Evolutionary conservation across 2,329 filamentous ascomycete species (phyloP).

Genomic region (Camillea tinctor): DNA sequence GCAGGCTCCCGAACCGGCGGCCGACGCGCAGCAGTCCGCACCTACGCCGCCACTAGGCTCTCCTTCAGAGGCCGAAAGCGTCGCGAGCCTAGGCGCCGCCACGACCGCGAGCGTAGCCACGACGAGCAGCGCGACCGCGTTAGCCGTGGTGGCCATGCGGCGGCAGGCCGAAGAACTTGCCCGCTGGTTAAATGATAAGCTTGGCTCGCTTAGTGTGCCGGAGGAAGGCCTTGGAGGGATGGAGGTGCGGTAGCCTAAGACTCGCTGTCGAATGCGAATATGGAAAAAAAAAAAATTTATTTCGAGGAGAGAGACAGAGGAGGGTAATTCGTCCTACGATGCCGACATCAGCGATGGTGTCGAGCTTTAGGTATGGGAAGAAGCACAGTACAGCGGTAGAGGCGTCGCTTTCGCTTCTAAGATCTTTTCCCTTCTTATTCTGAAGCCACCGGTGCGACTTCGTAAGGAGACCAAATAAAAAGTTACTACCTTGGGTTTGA

Average conservation of each 20-base stretch:
- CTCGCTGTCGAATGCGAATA: not conserved
- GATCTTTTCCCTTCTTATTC: too few species aligned
- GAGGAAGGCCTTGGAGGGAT: conserved; percentile 43
- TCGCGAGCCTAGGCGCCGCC: conserved; percentile 44
- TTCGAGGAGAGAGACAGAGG: too few species aligned
- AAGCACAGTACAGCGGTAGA: too few species aligned
- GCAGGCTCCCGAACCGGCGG: conserved; percentile 18
- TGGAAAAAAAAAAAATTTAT: not conserved
- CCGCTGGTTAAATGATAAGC: conserved; percentile 58
- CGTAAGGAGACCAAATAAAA: not conserved
- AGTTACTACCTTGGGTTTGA: not conserved
- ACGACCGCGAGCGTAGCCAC: conserved; percentile 42
- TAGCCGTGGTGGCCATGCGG: conserved; percentile 51
- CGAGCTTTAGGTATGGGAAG: too few species aligned
- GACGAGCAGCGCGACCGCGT: conserved; percentile 37
- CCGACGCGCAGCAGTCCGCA: conserved; percentile 33
- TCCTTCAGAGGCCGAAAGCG: conserved; percentile 47
- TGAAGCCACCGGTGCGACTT: not conserved
- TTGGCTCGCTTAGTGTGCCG: conserved; percentile 52
- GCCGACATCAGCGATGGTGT: too few species aligned
- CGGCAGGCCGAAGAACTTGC: conserved; percentile 59
- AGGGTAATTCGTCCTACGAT: too few species aligned
- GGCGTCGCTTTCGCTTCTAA: too few species aligned
- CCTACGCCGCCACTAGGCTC: conserved; percentile 35
- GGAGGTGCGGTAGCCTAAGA: conserved; percentile 24